These are phyloP conservation scores for Microbotryum silenes-acaulis DNA, from an alignment of 1,284 basidiomycete genomes.

Conservation along the genomic window DNA sequence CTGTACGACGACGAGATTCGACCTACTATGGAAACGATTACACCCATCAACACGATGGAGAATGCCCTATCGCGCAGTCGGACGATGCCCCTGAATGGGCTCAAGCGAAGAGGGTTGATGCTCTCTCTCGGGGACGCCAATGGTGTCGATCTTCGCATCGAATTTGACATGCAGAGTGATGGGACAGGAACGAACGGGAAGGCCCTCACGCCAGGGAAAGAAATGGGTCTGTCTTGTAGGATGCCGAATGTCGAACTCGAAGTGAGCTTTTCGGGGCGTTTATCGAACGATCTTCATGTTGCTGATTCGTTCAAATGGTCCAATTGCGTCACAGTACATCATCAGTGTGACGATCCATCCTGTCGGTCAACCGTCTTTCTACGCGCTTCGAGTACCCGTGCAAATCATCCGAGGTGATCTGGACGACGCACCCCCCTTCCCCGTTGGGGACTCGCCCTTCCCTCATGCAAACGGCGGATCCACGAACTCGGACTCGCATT, in stretches of 20 bases:
- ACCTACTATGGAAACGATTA: too few species aligned
- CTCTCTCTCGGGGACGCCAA: not conserved
- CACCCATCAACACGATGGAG: not conserved
- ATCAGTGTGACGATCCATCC: conserved; percentile 1
- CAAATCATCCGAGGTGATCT: not conserved
- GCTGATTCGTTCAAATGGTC: not conserved
- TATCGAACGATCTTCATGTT: too few species aligned
- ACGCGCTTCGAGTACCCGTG: conserved; percentile 2
- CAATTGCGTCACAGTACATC: not conserved
- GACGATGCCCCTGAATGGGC: not conserved
- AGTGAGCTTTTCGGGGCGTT: not conserved
- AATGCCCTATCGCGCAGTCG: not conserved
- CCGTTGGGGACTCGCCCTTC: too few species aligned
- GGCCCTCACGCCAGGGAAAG: not conserved
- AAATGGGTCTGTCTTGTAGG: not conserved
- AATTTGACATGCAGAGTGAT: not conserved
- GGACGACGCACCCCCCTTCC: too few species aligned
- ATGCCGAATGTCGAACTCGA: not conserved
- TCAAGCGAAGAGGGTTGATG: not conserved
- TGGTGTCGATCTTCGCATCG: conserved; percentile 5
- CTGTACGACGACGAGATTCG: not conserved
- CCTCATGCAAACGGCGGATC: too few species aligned
- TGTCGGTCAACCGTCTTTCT: not conserved
- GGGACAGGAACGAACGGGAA: not conserved
- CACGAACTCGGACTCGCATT: too few species aligned